A percentile compares a stretch with the other conserved stretches of the same genome.
phyloP scores from a whole-genome alignment of 495 filamentous ascomycete genomes.

The Cryomyces minteri region DNA sequence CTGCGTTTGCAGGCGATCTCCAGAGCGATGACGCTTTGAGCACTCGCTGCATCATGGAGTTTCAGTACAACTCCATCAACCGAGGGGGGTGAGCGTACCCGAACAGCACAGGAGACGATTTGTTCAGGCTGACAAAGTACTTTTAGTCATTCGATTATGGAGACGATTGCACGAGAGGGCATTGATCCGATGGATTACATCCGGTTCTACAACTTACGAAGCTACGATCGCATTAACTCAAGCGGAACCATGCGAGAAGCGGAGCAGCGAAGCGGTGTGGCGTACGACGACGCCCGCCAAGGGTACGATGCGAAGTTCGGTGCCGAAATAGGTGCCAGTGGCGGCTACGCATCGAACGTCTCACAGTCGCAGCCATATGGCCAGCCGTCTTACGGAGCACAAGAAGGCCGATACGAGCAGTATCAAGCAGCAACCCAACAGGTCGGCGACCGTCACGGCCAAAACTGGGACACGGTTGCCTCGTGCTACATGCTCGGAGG shows the following conservation, averaged over 20 bases:
- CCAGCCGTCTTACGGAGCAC: constrained; percentile 1
- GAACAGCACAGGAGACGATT: constrained; percentile 70
- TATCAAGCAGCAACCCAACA: constrained; percentile 51
- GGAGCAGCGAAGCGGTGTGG: constrained; percentile 49
- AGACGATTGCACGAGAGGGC: constrained; percentile 50
- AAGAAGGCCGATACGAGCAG: constrained; percentile 25
- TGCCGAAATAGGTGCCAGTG: constrained; percentile 3
- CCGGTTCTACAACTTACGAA: constrained; percentile 87
- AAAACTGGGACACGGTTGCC: constrained; percentile 58
- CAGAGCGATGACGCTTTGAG: constrained; percentile 60
- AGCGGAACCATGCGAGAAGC: constrained; percentile 41
- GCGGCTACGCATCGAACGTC: background rate
- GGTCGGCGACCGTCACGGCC: constrained; percentile 25
- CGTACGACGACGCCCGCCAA: constrained; percentile 50
- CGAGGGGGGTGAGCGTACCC: constrained; percentile 38
- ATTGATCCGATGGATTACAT: constrained; percentile 67
- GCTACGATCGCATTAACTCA: constrained; percentile 78
- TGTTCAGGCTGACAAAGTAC: background rate
- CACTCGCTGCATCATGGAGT: constrained; percentile 92
- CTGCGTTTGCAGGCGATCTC: constrained; percentile 81
- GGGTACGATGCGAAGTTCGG: constrained; percentile 38
- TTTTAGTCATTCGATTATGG: constrained; percentile 55
- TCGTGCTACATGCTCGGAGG: constrained; percentile 75
- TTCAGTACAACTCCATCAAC: constrained; percentile 77
- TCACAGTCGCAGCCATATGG: constrained; percentile 3